A percentile compares a stretch with the other conserved stretches of the same genome.
Evolutionary conservation across 2,329 filamentous ascomycete genomes (phyloP).

Genomic region (Dactylellina leptospora): DNA sequence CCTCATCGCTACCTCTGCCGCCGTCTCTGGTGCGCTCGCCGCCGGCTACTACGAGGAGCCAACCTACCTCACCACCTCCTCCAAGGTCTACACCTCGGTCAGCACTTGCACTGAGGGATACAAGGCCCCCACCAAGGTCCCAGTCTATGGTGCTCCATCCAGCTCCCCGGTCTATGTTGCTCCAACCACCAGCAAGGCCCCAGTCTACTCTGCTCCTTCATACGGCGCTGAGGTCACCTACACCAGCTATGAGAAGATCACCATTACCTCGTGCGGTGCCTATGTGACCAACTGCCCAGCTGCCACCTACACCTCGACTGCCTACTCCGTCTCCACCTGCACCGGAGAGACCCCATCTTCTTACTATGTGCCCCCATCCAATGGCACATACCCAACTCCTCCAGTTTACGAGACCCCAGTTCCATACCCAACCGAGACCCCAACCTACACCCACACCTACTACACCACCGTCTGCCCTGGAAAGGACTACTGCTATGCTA

Average conservation of each 20-base stretch:
- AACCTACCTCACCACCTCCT: conserved; percentile 40
- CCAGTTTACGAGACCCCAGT: conserved; percentile 21
- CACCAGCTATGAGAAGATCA: conserved; percentile 46
- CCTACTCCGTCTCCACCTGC: conserved; percentile 48
- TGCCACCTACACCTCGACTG: conserved; percentile 40
- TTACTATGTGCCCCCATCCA: conserved; percentile 26
- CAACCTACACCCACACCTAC: conserved; percentile 45
- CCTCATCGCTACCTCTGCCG: conserved; percentile 41
- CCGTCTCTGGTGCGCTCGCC: conserved; percentile 45
- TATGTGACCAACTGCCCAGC: conserved; percentile 47
- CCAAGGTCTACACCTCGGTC: conserved; percentile 44
- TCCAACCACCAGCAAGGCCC: conserved; percentile 16
- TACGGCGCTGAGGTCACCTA: conserved; percentile 44
- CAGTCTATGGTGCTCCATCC: conserved; percentile 13
- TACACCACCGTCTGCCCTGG: conserved; percentile 51
- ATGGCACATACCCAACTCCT: conserved; percentile 11
- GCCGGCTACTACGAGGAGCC: conserved; percentile 3
- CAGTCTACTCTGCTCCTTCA: conserved; percentile 23
- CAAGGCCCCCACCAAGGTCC: conserved; percentile 20
- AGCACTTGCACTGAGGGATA: conserved; percentile 32
- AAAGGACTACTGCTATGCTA: conserved; percentile 48
- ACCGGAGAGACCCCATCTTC: conserved; percentile 4
- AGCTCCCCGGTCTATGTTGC: neutral
- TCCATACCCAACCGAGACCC: conserved; percentile 23
- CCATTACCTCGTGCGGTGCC: conserved; percentile 33